Base-by-base conservation (phyloP, 2,329 filamentous ascomycete species). In the Raffaelea arxii region DNA sequence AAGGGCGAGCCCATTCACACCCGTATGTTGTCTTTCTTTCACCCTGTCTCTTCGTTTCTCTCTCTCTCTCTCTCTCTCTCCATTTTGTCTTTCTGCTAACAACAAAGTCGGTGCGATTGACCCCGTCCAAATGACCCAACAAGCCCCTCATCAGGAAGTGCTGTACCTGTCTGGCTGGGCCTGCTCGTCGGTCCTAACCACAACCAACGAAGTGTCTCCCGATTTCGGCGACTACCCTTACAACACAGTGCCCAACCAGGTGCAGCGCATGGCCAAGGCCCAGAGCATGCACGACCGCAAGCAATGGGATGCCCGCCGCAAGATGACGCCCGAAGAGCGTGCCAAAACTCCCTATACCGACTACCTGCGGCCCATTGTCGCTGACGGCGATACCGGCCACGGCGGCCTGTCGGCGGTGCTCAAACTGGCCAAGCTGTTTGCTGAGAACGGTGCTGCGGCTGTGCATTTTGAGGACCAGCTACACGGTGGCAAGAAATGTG, bases 141-240 rank as follows among this genome's bases (percentile, higher is more conserved):
- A 97, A 70, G 92, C 92, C 16, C 79, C 86, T 6, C 86, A 97
- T 67, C 92, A 97, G 63, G 91, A 98, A 64, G 86, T 96, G 18
- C 76, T 98, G 40, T 98, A 98, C 66, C 75, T 98, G 52, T 96
- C 90, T 1, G 92, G 92, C 51, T 98, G 92, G 92, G 92, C 92
- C 5, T 97, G 92, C 68, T 97, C 91, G 0, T 91, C 89, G 0
- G 79, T 95, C 19, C 72, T 98, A 40, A 97, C 91, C 4, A 83
- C 82, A 10, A 97, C 92, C 32, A 97, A 98, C 68, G 92, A 98
- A 64, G 92, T 98, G 24, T 96, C 89, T 0, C 86, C 92, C 38
- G 92, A 98, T 63, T 95, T 97, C 68, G 92, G 92, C 58, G 92
- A 98, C 66, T 98, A 98, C 64, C 92, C 92, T 0, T 98, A 98